Evolutionary conservation across 148 eudicot species (phyloP).

Genomic region (Diospyros kaki): DNA sequence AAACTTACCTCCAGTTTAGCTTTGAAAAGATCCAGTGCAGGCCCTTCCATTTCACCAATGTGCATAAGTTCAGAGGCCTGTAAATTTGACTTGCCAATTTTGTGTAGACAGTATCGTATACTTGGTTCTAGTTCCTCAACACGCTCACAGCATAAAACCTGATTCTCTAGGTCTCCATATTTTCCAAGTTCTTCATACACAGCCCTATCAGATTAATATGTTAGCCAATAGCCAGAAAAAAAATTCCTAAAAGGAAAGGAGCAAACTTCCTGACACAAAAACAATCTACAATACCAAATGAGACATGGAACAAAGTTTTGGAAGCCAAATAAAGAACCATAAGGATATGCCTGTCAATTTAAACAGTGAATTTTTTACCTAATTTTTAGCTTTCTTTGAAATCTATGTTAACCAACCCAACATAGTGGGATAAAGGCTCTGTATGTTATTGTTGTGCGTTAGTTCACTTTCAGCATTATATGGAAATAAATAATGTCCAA

Average conservation of each 20-base stretch:
- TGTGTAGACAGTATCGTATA: constrained; percentile 85
- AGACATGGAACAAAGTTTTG: not conserved
- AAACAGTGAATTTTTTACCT: not conserved
- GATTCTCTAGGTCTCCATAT: constrained; percentile 92
- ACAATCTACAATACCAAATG: not conserved
- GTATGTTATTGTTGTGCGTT: not conserved
- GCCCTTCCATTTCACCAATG: constrained; percentile 97
- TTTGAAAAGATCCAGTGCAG: constrained; percentile 90
- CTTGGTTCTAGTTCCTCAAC: constrained; percentile 97
- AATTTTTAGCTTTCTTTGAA: not conserved
- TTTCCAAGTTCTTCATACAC: constrained; percentile 98
- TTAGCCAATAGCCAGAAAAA: constrained; percentile 1
- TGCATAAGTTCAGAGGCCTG: constrained; percentile 83
- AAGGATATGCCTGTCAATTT: constrained; percentile 5
- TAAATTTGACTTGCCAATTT: constrained; percentile 83
- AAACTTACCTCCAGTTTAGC: constrained; percentile 74
- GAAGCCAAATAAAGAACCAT: constrained; percentile 1
- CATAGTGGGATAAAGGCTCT: not conserved
- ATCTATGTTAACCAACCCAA: not conserved
- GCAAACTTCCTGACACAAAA: not conserved
- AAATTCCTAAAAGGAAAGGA: not conserved
- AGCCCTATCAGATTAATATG: constrained; percentile 48
- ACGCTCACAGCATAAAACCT: constrained; percentile 81
- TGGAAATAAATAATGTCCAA: not conserved
- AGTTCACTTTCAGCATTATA: not conserved